Evolutionary conservation across 768 basidiomycete species (phyloP).

Genomic region (Amanita exitialis): DNA sequence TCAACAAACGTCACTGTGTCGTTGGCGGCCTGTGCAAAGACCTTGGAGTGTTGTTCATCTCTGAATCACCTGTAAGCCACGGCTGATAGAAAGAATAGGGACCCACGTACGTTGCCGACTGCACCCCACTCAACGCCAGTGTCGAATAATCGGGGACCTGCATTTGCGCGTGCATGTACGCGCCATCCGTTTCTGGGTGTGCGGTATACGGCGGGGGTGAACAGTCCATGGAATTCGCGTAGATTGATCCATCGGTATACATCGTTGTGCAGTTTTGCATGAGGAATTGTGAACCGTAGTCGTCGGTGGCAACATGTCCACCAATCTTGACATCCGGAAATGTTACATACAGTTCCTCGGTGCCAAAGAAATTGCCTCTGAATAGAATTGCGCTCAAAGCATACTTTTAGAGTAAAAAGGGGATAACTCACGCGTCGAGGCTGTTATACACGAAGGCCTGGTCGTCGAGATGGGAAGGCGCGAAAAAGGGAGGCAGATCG

Average conservation of each 20-base stretch:
- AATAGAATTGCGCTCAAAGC: background rate
- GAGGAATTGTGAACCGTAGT: background rate
- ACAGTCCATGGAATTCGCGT: background rate
- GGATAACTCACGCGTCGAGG: background rate
- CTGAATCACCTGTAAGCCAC: no score
- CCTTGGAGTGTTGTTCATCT: no score
- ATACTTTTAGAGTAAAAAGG: background rate
- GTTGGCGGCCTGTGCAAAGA: background rate
- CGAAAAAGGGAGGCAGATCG: background rate
- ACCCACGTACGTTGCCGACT: background rate
- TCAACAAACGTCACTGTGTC: background rate
- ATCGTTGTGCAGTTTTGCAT: background rate
- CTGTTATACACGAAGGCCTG: background rate
- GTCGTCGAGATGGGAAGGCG: background rate
- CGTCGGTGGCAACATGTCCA: no score
- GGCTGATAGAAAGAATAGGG: background rate
- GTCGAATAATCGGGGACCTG: background rate
- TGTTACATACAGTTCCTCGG: no score
- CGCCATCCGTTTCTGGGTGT: background rate
- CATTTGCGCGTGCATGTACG: background rate
- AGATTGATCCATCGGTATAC: background rate
- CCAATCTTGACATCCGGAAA: no score
- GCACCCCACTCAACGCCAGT: background rate
- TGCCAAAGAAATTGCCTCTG: no score
- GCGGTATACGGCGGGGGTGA: background rate